Conservation (phyloP, 495 filamentous ascomycete genomes). For the Schizothecium vesticola region DNA sequence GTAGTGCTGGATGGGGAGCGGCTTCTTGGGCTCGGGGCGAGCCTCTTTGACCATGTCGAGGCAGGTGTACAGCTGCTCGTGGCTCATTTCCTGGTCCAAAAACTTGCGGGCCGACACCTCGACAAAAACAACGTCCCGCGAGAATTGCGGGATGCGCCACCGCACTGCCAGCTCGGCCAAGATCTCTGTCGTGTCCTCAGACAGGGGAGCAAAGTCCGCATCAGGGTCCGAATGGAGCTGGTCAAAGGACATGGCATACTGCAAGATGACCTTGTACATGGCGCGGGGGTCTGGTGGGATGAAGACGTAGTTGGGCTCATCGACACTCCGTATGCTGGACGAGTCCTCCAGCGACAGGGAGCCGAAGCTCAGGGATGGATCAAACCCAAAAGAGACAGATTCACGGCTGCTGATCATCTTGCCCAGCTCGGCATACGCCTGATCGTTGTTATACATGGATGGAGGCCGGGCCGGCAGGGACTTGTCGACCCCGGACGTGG, state of each 20-base stretch:
- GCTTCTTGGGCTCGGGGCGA: conserved; percentile 51
- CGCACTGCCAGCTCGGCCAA: conserved; percentile 77
- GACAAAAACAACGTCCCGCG: conserved; percentile 72
- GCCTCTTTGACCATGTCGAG: conserved; percentile 76
- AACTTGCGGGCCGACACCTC: conserved; percentile 84
- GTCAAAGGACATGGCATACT: conserved; percentile 63
- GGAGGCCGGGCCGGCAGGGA: conserved; percentile 39
- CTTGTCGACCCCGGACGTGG: conserved; percentile 38
- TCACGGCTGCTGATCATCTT: conserved; percentile 44
- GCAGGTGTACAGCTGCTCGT: conserved; percentile 74
- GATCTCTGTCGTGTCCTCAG: conserved; percentile 75
- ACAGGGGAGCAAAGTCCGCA: conserved; percentile 59
- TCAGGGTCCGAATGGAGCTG: conserved; percentile 45
- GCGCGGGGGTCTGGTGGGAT: conserved; percentile 81
- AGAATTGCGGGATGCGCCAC: conserved; percentile 86
- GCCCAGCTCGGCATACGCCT: conserved; percentile 54
- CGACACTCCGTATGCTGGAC: conserved; percentile 43
- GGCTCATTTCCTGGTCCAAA: conserved; percentile 73
- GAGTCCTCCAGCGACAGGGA: conserved; percentile 60
- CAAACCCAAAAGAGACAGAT: conserved; percentile 56
- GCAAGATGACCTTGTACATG: conserved; percentile 72
- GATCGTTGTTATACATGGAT: conserved; percentile 40
- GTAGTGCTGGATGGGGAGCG: conserved; percentile 37
- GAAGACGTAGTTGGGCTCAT: conserved; percentile 65
- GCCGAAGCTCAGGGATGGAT: conserved; percentile 74